Base-by-base conservation (phyloP, 768 basidiomycete genomes). In the Russula emetica region DNA sequence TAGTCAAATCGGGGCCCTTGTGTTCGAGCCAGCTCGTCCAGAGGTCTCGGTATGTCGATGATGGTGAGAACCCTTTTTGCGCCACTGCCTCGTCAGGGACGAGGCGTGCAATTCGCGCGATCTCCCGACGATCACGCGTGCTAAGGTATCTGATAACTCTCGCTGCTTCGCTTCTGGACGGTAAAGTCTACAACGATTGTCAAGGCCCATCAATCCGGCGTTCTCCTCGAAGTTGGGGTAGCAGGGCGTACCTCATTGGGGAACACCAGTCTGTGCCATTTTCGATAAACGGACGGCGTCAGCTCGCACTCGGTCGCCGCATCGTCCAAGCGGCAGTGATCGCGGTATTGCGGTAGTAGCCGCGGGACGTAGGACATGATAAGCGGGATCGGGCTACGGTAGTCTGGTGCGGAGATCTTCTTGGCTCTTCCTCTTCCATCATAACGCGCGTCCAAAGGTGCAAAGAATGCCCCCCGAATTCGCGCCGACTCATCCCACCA, bases 221-320 rank as follows among this genome's bases (percentile, higher is more conserved):
- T 2, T 11, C 34, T 24, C 36, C 26, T 22, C 26, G 2, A 16
- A 55, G 38, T 40, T 4, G 55, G 55, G 18, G 38, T 3, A 54
- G 34, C 9, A 26, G 50, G 14, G 18, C 50, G 68, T 60, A 81
- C 80, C 68, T 76, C 65, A 20, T 74, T 72, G 22, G 68, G 75
- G 56, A 77, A 79, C 26, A 79, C 78, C 76, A 81, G 78, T 13
- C 75, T 70, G 58, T 81, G 78, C 80, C 79, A 81, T 66, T 80
- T 81, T 61, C 76, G 79, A 63, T 77, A 77, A 11, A 69, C 70
- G 49, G 64, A 72, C 11, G 75, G 69, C 1, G 78, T 72, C 38
- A 80, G 63, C 28, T 70, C 61, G 49, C 72, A 71, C 45, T 71
- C 74, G 18, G 26, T 66, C 5, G 62, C 66, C 20, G 72, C 71